Evolutionary conservation across 352 stramenopile genomes (phyloP).

Genomic region (Globisporangium uncinulatum): DNA sequence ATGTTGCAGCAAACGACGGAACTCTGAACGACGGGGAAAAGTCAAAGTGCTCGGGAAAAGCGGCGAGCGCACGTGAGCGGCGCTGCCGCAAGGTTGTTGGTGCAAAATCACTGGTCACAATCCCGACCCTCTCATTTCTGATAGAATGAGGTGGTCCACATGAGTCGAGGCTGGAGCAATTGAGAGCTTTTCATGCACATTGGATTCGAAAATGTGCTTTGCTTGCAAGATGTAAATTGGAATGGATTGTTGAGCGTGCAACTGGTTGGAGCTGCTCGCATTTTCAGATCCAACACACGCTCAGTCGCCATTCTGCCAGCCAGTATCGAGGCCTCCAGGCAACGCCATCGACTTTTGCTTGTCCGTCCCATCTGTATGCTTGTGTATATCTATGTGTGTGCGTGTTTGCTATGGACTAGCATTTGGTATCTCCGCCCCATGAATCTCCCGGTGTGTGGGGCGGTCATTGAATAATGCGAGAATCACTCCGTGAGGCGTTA

Average conservation of each 20-base stretch:
- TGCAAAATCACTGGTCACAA: background rate
- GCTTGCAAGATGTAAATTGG: background rate
- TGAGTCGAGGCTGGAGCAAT: no score
- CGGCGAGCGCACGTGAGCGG: background rate
- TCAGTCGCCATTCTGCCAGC: no score
- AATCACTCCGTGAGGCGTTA: slow-evolving; percentile 46
- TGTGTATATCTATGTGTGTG: background rate
- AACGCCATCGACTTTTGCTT: background rate
- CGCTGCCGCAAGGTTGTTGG: background rate
- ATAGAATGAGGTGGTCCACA: background rate
- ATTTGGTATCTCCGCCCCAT: slow-evolving; percentile 87
- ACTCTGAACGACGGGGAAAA: slow-evolving; percentile 55
- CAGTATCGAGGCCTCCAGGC: no score
- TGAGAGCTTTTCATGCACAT: no score
- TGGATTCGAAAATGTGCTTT: background rate
- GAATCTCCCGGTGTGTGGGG: slow-evolving; percentile 59
- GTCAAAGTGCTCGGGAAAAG: slow-evolving; percentile 52
- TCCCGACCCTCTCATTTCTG: background rate
- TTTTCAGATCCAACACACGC: no score
- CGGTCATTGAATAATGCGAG: slow-evolving; percentile 85
- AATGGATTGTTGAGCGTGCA: no score
- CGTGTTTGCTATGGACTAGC: slow-evolving; percentile 16
- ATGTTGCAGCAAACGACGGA: slow-evolving; percentile 30
- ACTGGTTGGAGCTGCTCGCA: no score
- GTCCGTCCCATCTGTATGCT: background rate